phyloP scores from a whole-genome alignment of 306 rosid genomes.

The Prinsepia uniflora region DNA sequence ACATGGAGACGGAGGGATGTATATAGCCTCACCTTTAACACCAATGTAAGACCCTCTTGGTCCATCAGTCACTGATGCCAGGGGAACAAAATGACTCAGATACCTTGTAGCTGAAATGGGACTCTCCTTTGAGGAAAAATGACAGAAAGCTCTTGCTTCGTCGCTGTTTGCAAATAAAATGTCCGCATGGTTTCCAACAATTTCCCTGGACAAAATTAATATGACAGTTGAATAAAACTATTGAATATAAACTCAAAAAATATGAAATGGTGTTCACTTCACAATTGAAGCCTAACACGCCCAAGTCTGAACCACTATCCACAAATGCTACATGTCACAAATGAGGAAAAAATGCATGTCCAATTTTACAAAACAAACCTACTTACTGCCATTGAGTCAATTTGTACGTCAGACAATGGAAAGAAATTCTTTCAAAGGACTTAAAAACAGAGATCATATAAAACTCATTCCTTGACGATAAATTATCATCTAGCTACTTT shows the following conservation, averaged over 20 bases:
- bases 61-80: constrained; percentile 86
- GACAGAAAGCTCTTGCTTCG: constrained; percentile 79
- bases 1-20: constrained; percentile 84
- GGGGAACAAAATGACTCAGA: constrained; percentile 85
- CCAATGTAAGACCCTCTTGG: constrained; percentile 79
- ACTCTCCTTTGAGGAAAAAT: constrained; percentile 58
- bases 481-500: not conserved
- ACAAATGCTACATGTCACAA: not conserved
- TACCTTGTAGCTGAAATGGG: constrained; percentile 59
- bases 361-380: not conserved
- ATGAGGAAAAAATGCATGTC: not conserved
- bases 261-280: not conserved
- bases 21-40: constrained; percentile 77
- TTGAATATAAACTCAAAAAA: too few relatives aligned
- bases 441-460: not conserved
- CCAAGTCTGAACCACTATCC: not conserved
- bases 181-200: constrained; percentile 66
- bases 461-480: not conserved
- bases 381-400: not conserved
- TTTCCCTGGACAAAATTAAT: constrained; percentile 59
- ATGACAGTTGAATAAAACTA: not conserved
- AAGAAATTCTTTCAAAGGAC: not conserved
- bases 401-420: not conserved
- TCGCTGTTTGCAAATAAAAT: constrained; percentile 77
- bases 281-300: not conserved